Conservation (phyloP, 305 asterid genomes). For the Ilex paraguariensis region DNA sequence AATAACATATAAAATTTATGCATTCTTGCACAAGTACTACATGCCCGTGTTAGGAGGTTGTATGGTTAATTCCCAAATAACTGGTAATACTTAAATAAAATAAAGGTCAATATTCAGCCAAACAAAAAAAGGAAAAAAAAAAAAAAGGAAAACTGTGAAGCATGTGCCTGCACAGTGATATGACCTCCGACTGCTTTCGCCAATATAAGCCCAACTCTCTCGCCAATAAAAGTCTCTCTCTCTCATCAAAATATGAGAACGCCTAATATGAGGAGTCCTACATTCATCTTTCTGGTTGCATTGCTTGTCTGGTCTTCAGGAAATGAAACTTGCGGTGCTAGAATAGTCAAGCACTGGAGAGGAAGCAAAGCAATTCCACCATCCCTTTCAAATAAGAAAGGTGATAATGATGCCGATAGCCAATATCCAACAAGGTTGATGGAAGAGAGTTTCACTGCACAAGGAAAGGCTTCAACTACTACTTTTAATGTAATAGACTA, state of each 20-base stretch:
- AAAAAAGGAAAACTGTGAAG: too few species aligned
- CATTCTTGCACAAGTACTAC: too few species aligned
- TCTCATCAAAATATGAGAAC: background rate
- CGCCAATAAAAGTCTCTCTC: background rate
- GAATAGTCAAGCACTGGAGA: conserved; percentile 16
- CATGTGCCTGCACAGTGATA: too few species aligned
- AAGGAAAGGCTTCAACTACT: background rate
- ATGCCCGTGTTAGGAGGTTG: too few species aligned
- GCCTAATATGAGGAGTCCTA: conserved; percentile 3
- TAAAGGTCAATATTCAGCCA: too few species aligned
- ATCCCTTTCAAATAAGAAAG: background rate
- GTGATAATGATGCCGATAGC: too few species aligned
- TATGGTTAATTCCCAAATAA: too few species aligned
- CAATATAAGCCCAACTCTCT: background rate
- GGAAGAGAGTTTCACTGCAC: background rate
- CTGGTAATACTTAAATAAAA: too few species aligned
- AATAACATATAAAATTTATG: too few species aligned
- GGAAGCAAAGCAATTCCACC: conserved; percentile 4
- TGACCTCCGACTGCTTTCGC: background rate
- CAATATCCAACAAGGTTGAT: background rate
- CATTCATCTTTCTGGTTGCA: conserved; percentile 11
- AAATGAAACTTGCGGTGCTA: conserved; percentile 14
- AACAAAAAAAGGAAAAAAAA: too few species aligned
- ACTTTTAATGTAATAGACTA: conserved; percentile 26
- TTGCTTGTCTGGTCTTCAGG: conserved; percentile 14